phyloP scores from a whole-genome alignment of 2,329 filamentous ascomycete genomes.

The Trichoderma sp. region DNA sequence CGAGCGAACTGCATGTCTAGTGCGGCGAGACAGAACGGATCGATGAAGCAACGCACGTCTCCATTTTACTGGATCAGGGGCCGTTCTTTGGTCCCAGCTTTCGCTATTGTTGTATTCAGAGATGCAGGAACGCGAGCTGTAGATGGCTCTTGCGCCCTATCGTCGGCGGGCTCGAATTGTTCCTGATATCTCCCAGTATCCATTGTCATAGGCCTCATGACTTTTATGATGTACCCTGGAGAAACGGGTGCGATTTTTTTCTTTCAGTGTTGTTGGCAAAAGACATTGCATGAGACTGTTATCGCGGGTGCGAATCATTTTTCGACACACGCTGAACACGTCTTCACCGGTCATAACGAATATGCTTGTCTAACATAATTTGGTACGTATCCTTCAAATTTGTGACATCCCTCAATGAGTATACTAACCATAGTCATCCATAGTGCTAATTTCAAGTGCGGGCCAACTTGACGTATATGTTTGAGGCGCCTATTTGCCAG shows the following conservation, averaged over 20 bases:
- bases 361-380: not conserved
- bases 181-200: not conserved
- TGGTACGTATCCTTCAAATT: not conserved
- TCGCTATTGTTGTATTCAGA: conserved; percentile 4
- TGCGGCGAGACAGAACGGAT: not conserved
- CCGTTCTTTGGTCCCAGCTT: not conserved
- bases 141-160: conserved; percentile 3
- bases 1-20: conserved; percentile 2
- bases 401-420: not conserved
- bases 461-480: not conserved
- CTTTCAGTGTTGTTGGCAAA: not conserved
- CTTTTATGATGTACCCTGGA: not conserved
- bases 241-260: not conserved
- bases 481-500: not conserved
- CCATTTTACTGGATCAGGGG: conserved; percentile 4
- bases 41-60: not conserved
- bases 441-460: not conserved
- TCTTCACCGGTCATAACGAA: not conserved
- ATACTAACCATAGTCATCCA: not conserved
- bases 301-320: not conserved
- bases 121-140: conserved; percentile 17
- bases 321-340: not conserved
- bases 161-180: not conserved
- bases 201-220: not conserved
- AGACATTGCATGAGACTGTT: not conserved